A percentile compares a stretch with the other conserved stretches of the same genome.
phyloP scores from a whole-genome alignment of 768 basidiomycete species.

The Podaxis sp. region DNA sequence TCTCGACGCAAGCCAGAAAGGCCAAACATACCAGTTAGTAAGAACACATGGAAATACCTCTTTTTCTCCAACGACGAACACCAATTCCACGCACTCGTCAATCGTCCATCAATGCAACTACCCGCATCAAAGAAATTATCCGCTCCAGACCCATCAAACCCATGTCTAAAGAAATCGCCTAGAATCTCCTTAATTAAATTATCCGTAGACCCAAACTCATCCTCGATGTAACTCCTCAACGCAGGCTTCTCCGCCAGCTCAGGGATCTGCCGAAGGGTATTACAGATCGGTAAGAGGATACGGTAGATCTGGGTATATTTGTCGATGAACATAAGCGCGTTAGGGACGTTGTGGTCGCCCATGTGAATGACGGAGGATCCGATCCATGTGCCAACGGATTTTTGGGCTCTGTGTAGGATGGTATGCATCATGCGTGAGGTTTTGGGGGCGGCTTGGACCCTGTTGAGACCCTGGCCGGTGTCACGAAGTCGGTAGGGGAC shows the following conservation, averaged over 20 bases:
- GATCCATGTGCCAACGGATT: conserved; percentile 79
- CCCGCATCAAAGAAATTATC: conserved; percentile 91
- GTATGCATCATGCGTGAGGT: conserved; percentile 90
- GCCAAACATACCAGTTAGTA: conserved; percentile 61
- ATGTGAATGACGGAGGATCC: conserved; percentile 87
- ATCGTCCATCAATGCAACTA: conserved; percentile 77
- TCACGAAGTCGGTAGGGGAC: conserved; percentile 79
- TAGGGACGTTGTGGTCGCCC: conserved; percentile 86
- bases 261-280: conserved; percentile 72
- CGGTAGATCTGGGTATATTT: conserved; percentile 93
- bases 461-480: conserved; percentile 89
- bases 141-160: conserved; percentile 88
- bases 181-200: conserved; percentile 69
- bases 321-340: conserved; percentile 87
- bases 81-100: conserved; percentile 94
- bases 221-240: conserved; percentile 71
- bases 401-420: conserved; percentile 81
- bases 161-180: conserved; percentile 83
- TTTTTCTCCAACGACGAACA: conserved; percentile 86
- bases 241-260: conserved; percentile 65
- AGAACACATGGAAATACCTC: conserved; percentile 75
- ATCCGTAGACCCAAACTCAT: conserved; percentile 78
- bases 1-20: background rate
- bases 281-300: conserved; percentile 85
- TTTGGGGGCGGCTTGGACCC: conserved; percentile 83